phyloP scores from a whole-genome alignment of 192 early-diverging fungal genomes.

The Spinellus fusiger region DNA sequence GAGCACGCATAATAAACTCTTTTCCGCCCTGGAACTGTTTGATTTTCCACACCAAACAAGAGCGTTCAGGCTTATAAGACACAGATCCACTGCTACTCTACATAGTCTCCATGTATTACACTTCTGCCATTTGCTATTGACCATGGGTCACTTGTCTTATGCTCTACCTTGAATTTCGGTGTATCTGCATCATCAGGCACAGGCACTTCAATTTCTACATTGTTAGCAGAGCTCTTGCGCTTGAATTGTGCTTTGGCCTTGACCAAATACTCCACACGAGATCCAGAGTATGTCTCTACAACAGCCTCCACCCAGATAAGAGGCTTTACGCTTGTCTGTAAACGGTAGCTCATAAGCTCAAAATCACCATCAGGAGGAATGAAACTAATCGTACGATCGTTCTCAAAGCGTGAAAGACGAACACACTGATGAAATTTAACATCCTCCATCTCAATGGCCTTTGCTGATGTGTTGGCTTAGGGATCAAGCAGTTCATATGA shows the following conservation, averaged over 20 bases:
- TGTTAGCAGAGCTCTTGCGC: conserved; percentile 92
- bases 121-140: too few relatives aligned
- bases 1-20: conserved; percentile 87
- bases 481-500: too few relatives aligned
- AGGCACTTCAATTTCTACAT: conserved; percentile 97
- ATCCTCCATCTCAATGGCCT: conserved; percentile 91
- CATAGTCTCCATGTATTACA: too few relatives aligned
- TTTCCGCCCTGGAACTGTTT: conserved; percentile 98
- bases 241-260: conserved; percentile 98
- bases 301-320: conserved; percentile 81
- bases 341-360: conserved; percentile 86
- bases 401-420: conserved; percentile 85
- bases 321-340: conserved; percentile 78
- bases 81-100: conserved; percentile 82
- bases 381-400: conserved; percentile 91
- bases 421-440: conserved; percentile 99
- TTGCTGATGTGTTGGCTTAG: conserved; percentile 22
- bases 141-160: too few relatives aligned
- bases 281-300: conserved; percentile 83
- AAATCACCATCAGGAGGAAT: conserved; percentile 96
- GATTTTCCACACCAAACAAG: conserved; percentile 95
- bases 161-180: conserved; percentile 82
- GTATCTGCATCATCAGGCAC: conserved; percentile 97
- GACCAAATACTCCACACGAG: conserved; percentile 93
- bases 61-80: conserved; percentile 89